A percentile compares a stretch with the other conserved stretches of the same genome.
These are phyloP conservation scores for Hypoxylon intermedium DNA, from an alignment of 495 filamentous ascomycete species.

Conservation along the genomic window DNA sequence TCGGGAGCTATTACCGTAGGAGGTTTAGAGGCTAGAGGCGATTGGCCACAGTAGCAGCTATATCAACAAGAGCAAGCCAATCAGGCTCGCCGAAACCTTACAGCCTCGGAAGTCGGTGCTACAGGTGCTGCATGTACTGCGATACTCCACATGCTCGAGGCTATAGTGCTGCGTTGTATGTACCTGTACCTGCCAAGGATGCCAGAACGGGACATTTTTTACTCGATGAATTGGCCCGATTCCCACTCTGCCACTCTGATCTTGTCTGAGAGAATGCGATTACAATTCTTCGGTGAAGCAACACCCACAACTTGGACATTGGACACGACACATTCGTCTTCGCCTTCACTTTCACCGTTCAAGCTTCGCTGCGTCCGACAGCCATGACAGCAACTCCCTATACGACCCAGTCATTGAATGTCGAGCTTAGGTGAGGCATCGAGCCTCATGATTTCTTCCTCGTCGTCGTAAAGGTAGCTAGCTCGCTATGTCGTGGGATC, in stretches of 20 bases:
- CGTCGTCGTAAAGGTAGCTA: slow-evolving; percentile 25
- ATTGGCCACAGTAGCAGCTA: slow-evolving; percentile 7
- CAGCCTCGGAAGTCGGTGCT: not conserved
- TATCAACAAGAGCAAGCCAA: slow-evolving; percentile 10
- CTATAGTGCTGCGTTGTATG: slow-evolving; percentile 1
- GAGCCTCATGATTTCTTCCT: slow-evolving; percentile 35
- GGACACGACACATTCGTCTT: slow-evolving; percentile 17
- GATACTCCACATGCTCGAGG: not conserved
- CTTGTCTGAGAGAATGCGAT: slow-evolving; percentile 12
- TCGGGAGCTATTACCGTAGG: slow-evolving; percentile 24
- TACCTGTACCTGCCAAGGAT: slow-evolving; percentile 37
- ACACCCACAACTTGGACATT: no score
- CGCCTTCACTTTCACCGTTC: not conserved
- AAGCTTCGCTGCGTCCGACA: slow-evolving; percentile 24
- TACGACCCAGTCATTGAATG: slow-evolving; percentile 36
- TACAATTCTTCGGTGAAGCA: slow-evolving; percentile 28
- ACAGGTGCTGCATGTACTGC: not conserved
- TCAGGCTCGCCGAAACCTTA: not conserved
- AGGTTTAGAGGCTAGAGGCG: slow-evolving; percentile 1
- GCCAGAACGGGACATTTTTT: slow-evolving; percentile 27
- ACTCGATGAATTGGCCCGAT: slow-evolving; percentile 15
- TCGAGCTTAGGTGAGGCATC: slow-evolving; percentile 42
- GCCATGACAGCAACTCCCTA: slow-evolving; percentile 33
- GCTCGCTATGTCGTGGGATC: slow-evolving; percentile 61
- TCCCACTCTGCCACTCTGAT: not conserved